These are phyloP conservation scores for Juncus effusus DNA, from an alignment of 176 grass and related monocot genomes.

Conservation along the genomic window DNA sequence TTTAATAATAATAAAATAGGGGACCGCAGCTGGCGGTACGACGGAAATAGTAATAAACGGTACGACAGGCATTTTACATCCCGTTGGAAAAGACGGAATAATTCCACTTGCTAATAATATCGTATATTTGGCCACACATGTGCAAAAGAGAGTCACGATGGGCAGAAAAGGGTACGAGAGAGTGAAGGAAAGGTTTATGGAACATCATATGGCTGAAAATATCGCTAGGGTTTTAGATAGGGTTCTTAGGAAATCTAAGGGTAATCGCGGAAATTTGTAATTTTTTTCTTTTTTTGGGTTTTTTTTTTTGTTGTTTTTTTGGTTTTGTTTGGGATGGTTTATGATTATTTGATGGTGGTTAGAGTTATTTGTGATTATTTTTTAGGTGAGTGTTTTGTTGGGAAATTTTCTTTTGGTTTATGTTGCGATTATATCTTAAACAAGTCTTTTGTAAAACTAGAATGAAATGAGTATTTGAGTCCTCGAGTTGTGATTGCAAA, in stretches of 20 bases:
- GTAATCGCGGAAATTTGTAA: constrained; percentile 9
- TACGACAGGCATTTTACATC: constrained; percentile 76
- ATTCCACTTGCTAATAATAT: constrained; percentile 69
- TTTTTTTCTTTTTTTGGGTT: not conserved
- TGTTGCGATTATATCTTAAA: too few species aligned
- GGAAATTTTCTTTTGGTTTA: too few species aligned
- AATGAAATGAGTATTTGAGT: too few species aligned
- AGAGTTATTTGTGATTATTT: not conserved
- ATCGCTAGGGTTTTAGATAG: constrained; percentile 47
- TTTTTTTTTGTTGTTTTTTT: too few species aligned
- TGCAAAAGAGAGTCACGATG: constrained; percentile 55
- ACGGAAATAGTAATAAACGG: constrained; percentile 74
- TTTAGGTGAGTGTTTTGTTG: too few species aligned
- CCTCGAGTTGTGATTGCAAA: too few species aligned
- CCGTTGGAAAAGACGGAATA: constrained; percentile 75
- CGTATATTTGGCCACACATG: constrained; percentile 50
- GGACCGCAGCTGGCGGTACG: constrained; percentile 84
- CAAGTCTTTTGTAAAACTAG: too few species aligned
- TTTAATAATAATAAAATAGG: constrained; percentile 34
- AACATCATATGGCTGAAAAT: constrained; percentile 78
- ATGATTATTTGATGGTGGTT: not conserved
- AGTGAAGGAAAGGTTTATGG: constrained; percentile 79
- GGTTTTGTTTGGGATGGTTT: constrained; percentile 6
- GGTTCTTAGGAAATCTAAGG: constrained; percentile 20
- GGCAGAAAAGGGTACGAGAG: constrained; percentile 67